Conservation (phyloP, 345 rosid genomes). For the Aquilaria yunnanensis region DNA sequence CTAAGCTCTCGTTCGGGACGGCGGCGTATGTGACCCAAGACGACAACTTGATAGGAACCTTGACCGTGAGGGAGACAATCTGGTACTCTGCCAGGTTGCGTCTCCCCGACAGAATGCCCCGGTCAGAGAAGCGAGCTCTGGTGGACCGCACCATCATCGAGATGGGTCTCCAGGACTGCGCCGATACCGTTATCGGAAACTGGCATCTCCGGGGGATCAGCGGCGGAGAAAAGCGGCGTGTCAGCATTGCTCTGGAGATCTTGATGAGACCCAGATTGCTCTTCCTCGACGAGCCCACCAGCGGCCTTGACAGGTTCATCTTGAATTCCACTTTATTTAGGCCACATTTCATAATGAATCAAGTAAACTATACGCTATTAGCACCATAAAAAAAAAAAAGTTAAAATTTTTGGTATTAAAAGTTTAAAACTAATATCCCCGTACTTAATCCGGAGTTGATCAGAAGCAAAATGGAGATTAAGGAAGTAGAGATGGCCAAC, state of each 20-base stretch:
- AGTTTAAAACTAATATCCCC: too few species aligned
- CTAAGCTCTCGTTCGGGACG: conserved; percentile 91
- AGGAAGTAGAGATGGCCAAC: too few species aligned
- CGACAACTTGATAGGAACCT: conserved; percentile 86
- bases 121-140: conserved; percentile 71
- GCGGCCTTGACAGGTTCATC: conserved; percentile 87
- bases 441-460: too few species aligned
- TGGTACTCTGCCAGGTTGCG: conserved; percentile 83
- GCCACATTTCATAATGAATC: too few species aligned
- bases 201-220: conserved; percentile 96
- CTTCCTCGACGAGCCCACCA: conserved; percentile 94
- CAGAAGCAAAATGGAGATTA: too few species aligned
- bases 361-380: too few species aligned
- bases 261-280: conserved; percentile 91
- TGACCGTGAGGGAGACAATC: conserved; percentile 91
- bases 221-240: conserved; percentile 91
- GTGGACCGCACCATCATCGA: conserved; percentile 84
- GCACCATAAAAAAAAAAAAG: too few species aligned
- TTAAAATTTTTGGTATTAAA: too few species aligned
- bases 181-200: conserved; percentile 87
- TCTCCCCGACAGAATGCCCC: conserved; percentile 81
- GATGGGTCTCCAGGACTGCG: conserved; percentile 98
- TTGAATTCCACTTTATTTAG: too few species aligned
- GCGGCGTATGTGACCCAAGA: conserved; percentile 99
- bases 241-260: conserved; percentile 93